Evolutionary conservation across 495 filamentous ascomycete genomes (phyloP), one percentile per base, ranked within the genome.

Genomic region (Tuber microsphaerosporum): DNA sequence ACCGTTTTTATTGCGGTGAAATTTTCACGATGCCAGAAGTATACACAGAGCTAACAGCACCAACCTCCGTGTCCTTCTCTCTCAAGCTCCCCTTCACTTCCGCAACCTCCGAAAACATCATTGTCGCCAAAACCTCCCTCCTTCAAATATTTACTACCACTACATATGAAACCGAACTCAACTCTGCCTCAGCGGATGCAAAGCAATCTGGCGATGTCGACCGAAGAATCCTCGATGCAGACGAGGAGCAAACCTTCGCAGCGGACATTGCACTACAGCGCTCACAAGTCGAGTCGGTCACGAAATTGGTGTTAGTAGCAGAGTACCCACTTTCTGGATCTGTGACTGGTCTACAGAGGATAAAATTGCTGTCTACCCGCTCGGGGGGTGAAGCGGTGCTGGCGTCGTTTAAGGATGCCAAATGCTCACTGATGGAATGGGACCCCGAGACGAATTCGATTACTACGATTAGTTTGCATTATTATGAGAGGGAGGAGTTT

Each of bases 371-470:
- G 68, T 88, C 86, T 71, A 89, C 90, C 22, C 91, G 89, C 74
- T 91, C 92, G n/a, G 92, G 93, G 2, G 93, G 91, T 70, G 92
- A 97, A 69, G 90, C 90, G n/a, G 88, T 99, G 42, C 85, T 99
- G 46, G 77, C 97, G 39, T 90, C 93, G 4, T 89, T 94, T 80
- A 90, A 90, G 77, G 94, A 98, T 86, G 96, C 95, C 41, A 97
- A 95, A 84, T 86, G 97, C 75, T 93, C 91, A 83, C 85, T 98
- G 85, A 89, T 97, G 72, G 93, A 97, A 86, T 99, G 95, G 95
- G 92, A 99, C 83, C 89, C 92, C 31, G 90, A 91, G 79, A 88
- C 88, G 56, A 86, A 92, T 82, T 87, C 88, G 39, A 89, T 98
- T 72, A 89, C 89, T 42, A 99, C 95, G 20, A 89, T 94, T 74